phyloP scores from a whole-genome alignment of 2,329 filamentous ascomycete species.

The Arthrobotrys sphaeroides region DNA sequence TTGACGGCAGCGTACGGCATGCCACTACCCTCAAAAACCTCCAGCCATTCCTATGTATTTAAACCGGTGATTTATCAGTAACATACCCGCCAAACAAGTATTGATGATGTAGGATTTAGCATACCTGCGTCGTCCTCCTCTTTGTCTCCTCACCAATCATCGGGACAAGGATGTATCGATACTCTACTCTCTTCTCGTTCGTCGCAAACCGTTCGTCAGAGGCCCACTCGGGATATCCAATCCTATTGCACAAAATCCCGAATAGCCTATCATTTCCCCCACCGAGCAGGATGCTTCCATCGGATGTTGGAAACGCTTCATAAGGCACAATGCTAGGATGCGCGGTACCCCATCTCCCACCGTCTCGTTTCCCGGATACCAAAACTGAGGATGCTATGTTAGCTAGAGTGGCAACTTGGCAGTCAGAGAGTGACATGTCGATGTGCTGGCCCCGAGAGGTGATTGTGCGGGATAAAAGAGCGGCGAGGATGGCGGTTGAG shows the following conservation, averaged over 20 bases:
- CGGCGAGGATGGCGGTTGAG: conserved; percentile 94
- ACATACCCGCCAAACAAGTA: not conserved
- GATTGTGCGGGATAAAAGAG: conserved; percentile 77
- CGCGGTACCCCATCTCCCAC: conserved; percentile 92
- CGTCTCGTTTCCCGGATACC: conserved; percentile 85
- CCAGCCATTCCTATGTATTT: conserved; percentile 84
- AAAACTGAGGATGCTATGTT: conserved; percentile 94
- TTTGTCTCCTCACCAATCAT: conserved; percentile 79
- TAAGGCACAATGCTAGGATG: conserved; percentile 96
- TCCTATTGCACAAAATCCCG: conserved; percentile 70
- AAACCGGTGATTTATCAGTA: not conserved
- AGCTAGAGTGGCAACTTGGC: conserved; percentile 91
- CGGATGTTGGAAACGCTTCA: conserved; percentile 78
- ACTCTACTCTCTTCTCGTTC: conserved; percentile 72
- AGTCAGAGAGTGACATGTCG: conserved; percentile 89
- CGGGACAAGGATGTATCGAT: conserved; percentile 79
- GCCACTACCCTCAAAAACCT: conserved; percentile 85
- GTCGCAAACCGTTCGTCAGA: conserved; percentile 69
- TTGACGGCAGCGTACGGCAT: conserved; percentile 96
- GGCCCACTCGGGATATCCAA: conserved; percentile 71
- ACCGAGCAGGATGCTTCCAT: conserved; percentile 76
- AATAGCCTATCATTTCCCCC: conserved; percentile 78
- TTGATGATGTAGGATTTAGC: not conserved
- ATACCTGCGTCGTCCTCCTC: conserved; percentile 74
- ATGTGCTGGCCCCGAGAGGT: conserved; percentile 89